Percentiles rank a stretch among this genome's conserved stretches.
Evolutionary conservation across 768 basidiomycete species (phyloP).

Genomic region (Naganishia friedmannii): DNA sequence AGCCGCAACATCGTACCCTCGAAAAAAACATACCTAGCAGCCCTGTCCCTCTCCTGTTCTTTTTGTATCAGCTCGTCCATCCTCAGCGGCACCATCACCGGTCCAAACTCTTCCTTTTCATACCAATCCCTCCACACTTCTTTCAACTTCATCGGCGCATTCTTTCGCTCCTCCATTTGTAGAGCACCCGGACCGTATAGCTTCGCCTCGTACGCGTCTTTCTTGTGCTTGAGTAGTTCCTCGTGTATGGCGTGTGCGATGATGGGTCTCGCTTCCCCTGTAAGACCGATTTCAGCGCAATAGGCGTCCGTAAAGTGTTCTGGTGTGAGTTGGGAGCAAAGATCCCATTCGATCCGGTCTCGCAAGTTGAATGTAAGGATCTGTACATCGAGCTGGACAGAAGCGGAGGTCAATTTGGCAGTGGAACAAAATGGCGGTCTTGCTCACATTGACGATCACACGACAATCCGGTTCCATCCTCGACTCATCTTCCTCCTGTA

Average conservation of each 20-base stretch:
- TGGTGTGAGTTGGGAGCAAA: slow-evolving; percentile 80
- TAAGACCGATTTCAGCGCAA: slow-evolving; percentile 78
- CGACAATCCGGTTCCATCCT: slow-evolving; percentile 52
- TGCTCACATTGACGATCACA: slow-evolving; percentile 54
- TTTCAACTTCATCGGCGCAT: slow-evolving; percentile 74
- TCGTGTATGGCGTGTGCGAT: slow-evolving; percentile 92
- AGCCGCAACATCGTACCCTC: background rate
- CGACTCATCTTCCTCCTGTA: slow-evolving; percentile 55
- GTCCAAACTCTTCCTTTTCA: slow-evolving; percentile 85
- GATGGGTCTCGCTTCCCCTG: slow-evolving; percentile 81
- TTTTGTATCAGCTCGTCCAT: slow-evolving; percentile 82
- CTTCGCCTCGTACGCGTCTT: slow-evolving; percentile 91
- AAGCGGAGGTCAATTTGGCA: slow-evolving; percentile 43
- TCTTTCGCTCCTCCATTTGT: slow-evolving; percentile 57
- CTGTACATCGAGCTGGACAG: slow-evolving; percentile 87
- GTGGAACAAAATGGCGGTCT: slow-evolving; percentile 57
- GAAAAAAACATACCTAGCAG: slow-evolving; percentile 13
- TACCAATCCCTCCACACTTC: slow-evolving; percentile 95
- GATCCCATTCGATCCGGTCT: slow-evolving; percentile 98
- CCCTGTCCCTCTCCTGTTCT: slow-evolving; percentile 21
- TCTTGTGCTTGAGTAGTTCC: slow-evolving; percentile 90
- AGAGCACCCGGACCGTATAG: slow-evolving; percentile 66
- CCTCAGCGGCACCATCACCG: slow-evolving; percentile 77
- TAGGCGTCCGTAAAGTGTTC: slow-evolving; percentile 76
- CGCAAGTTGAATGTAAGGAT: slow-evolving; percentile 84